Conservation (phyloP, 2,329 filamentous ascomycete genomes). For the Cordyceps pruinosa region DNA sequence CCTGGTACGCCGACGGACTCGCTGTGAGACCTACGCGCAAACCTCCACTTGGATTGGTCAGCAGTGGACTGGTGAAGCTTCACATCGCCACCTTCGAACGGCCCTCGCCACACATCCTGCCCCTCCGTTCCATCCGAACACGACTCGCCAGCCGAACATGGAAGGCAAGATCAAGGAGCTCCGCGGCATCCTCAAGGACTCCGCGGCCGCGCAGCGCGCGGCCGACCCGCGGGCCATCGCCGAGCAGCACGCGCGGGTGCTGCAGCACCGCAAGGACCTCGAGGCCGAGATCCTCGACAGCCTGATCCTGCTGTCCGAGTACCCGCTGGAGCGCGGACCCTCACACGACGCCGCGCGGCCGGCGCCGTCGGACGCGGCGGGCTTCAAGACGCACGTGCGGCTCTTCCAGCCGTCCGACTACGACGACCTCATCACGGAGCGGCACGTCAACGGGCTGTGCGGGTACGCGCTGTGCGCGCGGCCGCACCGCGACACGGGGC, state of each 20-base stretch:
- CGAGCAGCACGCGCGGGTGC: constrained; percentile 71
- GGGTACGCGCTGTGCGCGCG: constrained; percentile 75
- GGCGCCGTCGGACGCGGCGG: constrained; percentile 51
- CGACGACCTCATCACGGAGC: constrained; percentile 80
- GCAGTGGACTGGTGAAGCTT: neutral
- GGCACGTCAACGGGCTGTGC: constrained; percentile 75
- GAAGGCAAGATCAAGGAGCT: constrained; percentile 24
- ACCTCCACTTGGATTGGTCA: constrained; percentile 11
- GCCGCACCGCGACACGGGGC: constrained; percentile 49
- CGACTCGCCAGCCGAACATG: neutral
- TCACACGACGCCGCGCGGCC: constrained; percentile 38
- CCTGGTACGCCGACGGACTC: too few species aligned
- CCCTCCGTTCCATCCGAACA: neutral
- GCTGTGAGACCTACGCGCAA: neutral
- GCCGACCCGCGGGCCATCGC: constrained; percentile 55
- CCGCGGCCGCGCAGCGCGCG: constrained; percentile 20
- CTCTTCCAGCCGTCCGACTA: constrained; percentile 84
- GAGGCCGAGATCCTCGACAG: constrained; percentile 66
- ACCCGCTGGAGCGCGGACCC: constrained; percentile 34
- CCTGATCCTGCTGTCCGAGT: constrained; percentile 64
- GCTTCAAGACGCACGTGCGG: constrained; percentile 60
- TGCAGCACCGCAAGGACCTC: constrained; percentile 75
- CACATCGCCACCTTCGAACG: neutral
- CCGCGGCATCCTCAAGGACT: constrained; percentile 57
- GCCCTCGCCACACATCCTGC: neutral